Evolutionary conservation across 306 rosid species (phyloP), one percentile per base, ranked within the genome.

Genomic region (Mimosa pudica): DNA sequence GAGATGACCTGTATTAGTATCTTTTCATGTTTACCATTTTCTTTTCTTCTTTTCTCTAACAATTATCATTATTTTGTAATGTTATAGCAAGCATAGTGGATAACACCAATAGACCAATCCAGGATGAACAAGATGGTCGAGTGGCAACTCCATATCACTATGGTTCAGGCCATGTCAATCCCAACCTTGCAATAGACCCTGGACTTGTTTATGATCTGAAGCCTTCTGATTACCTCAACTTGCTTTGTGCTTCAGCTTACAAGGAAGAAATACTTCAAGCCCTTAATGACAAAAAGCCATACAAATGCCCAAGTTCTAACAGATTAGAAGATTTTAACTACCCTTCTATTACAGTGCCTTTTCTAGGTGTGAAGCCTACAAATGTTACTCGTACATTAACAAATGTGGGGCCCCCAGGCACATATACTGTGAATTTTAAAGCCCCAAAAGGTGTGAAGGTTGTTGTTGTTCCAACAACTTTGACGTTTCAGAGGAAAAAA

Each of bases 141-240:
- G 32, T 0, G 9, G 72, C 72, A 41, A 67, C 51, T 17, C 51
- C 72, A 41, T 67, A 38, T 8, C 33, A 44, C n/a, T 67, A 41
- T 9, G 72, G 72, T 4, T 7, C 72, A 1, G 72, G 72, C 42
- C 20, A 7, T 9, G 72, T 67, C 10, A 44, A 4, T 7, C 72
- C 72, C 12, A 67, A 67, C 49, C 33, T 41, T 16, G 72, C 72
- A 41, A 42, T 67, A 3, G 72, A 67, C 49, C 72, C 72, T 16
- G 72, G 72, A 8, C 51, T 67, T 42, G 72, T 67, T n/a, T 67
- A 67, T 67, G 72, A 67, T n/a, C 6, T 67, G 6, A 67, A n/a
- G 7, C 0, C 3, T 8, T 41, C 33, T 17, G 72, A 67, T 67
- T 41, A 41, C 51, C 46, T 67, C 32, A 41, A 67, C 51, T 8